A percentile compares a stretch with the other conserved stretches of the same genome.
These are phyloP conservation scores for Xenosphaeropsis pyriputrescens DNA, from an alignment of 2,329 filamentous ascomycete genomes.

Conservation along the genomic window DNA sequence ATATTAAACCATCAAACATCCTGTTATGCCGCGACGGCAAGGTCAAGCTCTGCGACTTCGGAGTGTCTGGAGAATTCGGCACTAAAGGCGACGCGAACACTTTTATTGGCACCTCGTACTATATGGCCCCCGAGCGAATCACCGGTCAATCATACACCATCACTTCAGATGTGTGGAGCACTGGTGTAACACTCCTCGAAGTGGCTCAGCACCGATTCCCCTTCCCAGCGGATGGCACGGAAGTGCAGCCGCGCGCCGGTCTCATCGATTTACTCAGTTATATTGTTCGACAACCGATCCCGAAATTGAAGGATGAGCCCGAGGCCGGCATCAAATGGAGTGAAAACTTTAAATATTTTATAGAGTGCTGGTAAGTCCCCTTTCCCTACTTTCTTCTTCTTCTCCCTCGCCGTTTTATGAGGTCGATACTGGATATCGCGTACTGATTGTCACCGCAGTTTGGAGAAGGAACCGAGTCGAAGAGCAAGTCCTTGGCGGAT, in stretches of 20 bases:
- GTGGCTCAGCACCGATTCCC: slow-evolving; percentile 98
- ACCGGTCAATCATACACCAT: slow-evolving; percentile 97
- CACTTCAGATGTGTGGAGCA: slow-evolving; percentile 95
- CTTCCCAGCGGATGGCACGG: slow-evolving; percentile 90
- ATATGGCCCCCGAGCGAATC: slow-evolving; percentile 98
- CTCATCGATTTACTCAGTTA: slow-evolving; percentile 94
- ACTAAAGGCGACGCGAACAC: slow-evolving; percentile 98
- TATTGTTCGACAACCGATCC: slow-evolving; percentile 90
- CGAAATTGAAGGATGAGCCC: slow-evolving; percentile 89
- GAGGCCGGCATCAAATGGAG: slow-evolving; percentile 86
- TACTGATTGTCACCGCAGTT: slow-evolving; percentile 31
- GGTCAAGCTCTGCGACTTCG: slow-evolving; percentile 97
- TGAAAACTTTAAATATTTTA: slow-evolving; percentile 97
- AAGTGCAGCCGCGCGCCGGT: slow-evolving; percentile 85
- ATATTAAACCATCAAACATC: slow-evolving; percentile 98
- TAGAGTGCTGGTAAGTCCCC: slow-evolving; percentile 84
- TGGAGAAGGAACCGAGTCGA: slow-evolving; percentile 82
- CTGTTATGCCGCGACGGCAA: slow-evolving; percentile 82
- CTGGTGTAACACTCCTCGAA: slow-evolving; percentile 92
- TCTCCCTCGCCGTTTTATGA: slow-evolving; percentile 4
- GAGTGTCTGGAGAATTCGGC: slow-evolving; percentile 92
- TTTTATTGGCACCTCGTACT: slow-evolving; percentile 97
- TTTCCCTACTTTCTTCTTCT: neutral
- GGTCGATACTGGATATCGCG: neutral
- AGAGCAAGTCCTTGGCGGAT: slow-evolving; percentile 95